Conservation (phyloP, 2,329 filamentous ascomycete species). For the Pseudogymnoascus sp. region DNA sequence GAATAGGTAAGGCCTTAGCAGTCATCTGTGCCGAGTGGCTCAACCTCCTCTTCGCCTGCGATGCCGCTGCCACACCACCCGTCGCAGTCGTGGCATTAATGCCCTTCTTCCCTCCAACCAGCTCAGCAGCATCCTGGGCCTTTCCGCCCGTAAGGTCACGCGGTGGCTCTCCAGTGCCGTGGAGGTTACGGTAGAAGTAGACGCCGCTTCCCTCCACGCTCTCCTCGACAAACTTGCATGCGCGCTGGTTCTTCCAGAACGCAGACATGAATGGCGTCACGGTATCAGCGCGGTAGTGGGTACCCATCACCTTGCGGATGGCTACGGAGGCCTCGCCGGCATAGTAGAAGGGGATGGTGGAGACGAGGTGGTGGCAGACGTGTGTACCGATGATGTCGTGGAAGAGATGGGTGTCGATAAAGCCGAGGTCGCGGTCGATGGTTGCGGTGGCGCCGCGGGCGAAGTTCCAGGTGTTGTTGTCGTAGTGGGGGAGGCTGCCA, state of each 20-base stretch:
- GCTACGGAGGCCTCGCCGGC: slow-evolving; percentile 46
- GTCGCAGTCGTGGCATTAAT: neutral
- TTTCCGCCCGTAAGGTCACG: neutral
- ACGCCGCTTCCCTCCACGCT: slow-evolving; percentile 27
- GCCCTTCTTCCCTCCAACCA: neutral
- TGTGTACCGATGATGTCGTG: slow-evolving; percentile 56
- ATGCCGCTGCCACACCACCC: neutral
- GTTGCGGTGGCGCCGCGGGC: slow-evolving; percentile 51
- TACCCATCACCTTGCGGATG: slow-evolving; percentile 44
- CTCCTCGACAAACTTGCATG: slow-evolving; percentile 26
- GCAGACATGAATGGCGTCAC: slow-evolving; percentile 24
- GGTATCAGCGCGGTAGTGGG: slow-evolving; percentile 39
- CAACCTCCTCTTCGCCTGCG: slow-evolving; percentile 1
- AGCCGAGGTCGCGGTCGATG: slow-evolving; percentile 54
- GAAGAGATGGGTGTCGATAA: slow-evolving; percentile 52
- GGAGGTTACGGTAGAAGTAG: slow-evolving; percentile 27
- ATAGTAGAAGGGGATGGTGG: slow-evolving; percentile 51
- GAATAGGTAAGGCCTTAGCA: neutral
- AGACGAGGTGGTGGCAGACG: slow-evolving; percentile 52
- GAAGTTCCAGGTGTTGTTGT: slow-evolving; percentile 49
- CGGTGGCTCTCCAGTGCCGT: slow-evolving; percentile 6
- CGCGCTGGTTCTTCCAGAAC: slow-evolving; percentile 26
- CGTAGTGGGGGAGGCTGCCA: slow-evolving; percentile 46
- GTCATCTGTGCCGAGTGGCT: slow-evolving; percentile 9
- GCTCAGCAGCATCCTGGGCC: neutral